A percentile compares a stretch with the other conserved stretches of the same genome.
phyloP scores from a whole-genome alignment of 2,329 filamentous ascomycete species.

The Colletotrichum sp. region DNA sequence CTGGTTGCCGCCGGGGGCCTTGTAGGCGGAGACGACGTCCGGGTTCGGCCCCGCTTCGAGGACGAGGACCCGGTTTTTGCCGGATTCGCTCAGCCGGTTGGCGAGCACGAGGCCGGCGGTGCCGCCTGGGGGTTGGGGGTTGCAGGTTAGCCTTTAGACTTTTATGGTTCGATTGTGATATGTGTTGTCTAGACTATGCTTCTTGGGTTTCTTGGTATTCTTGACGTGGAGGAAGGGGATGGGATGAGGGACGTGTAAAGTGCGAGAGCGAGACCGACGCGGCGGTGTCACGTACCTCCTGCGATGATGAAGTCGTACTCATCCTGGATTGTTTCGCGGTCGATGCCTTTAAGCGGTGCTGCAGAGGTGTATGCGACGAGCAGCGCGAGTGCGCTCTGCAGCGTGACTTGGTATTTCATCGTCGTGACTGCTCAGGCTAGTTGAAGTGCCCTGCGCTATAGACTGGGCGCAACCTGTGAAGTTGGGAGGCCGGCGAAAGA shows the following conservation, averaged over 20 bases:
- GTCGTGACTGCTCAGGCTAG: neutral
- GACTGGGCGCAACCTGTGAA: neutral
- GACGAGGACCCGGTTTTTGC: slow-evolving; percentile 27
- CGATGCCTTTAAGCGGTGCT: slow-evolving; percentile 19
- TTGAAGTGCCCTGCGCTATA: neutral
- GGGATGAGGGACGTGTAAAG: neutral
- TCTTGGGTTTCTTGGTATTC: neutral
- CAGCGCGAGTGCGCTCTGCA: neutral
- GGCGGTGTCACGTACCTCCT: slow-evolving; percentile 12
- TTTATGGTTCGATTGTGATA: neutral
- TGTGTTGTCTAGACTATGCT: neutral
- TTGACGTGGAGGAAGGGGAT: neutral
- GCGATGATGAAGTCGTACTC: slow-evolving; percentile 27
- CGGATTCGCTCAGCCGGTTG: slow-evolving; percentile 28
- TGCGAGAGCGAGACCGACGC: neutral
- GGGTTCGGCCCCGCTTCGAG: slow-evolving; percentile 28
- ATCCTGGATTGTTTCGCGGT: slow-evolving; percentile 15
- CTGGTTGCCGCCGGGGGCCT: slow-evolving; percentile 28
- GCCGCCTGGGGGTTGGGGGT: slow-evolving; percentile 14
- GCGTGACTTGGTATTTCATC: neutral
- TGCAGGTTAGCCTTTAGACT: neutral
- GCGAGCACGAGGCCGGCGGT: slow-evolving; percentile 30
- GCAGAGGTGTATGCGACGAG: slow-evolving; percentile 3
- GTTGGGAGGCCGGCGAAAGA: neutral
- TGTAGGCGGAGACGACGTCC: slow-evolving; percentile 26